Conservation (phyloP, 257 asterid species). For the Pogostemon cablin region DNA sequence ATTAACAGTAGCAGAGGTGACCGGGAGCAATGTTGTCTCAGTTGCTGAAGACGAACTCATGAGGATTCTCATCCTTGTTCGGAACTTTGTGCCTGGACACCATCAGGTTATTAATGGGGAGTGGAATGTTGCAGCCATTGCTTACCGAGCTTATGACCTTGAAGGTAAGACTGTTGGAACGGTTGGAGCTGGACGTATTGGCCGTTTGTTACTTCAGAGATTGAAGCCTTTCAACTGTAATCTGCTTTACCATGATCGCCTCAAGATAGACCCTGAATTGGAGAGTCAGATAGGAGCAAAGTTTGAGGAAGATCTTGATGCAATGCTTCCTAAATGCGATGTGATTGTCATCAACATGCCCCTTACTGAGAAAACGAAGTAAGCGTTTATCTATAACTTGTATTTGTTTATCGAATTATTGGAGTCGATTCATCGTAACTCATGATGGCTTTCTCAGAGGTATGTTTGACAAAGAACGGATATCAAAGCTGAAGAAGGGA, state of each 20-base stretch:
- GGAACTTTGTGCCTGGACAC: constrained; percentile 87
- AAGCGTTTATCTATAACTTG: constrained; percentile 17
- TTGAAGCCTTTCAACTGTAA: constrained; percentile 92
- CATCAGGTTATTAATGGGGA: constrained; percentile 89
- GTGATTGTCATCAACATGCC: constrained; percentile 86
- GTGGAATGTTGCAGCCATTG: constrained; percentile 91
- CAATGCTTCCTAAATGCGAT: constrained; percentile 94
- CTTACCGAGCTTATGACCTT: constrained; percentile 90
- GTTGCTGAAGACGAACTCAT: constrained; percentile 98
- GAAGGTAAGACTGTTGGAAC: constrained; percentile 99
- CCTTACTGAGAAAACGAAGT: constrained; percentile 94
- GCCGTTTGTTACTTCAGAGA: constrained; percentile 82
- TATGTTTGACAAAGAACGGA: constrained; percentile 81
- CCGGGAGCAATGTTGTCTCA: constrained; percentile 91
- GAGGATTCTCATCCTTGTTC: constrained; percentile 93
- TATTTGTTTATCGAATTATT: neutral
- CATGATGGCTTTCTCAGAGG: constrained; percentile 50
- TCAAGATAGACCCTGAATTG: constrained; percentile 69
- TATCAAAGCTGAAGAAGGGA: constrained; percentile 90
- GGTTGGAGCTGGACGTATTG: constrained; percentile 96
- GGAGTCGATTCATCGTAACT: neutral
- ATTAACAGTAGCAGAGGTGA: constrained; percentile 96
- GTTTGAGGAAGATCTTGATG: constrained; percentile 88
- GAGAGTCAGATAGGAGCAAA: constrained; percentile 83
- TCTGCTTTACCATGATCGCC: constrained; percentile 86